Evolutionary conservation across 257 asterid species (phyloP), one percentile per base, ranked within the genome.

Genomic region (Nicotiana knightiana): DNA sequence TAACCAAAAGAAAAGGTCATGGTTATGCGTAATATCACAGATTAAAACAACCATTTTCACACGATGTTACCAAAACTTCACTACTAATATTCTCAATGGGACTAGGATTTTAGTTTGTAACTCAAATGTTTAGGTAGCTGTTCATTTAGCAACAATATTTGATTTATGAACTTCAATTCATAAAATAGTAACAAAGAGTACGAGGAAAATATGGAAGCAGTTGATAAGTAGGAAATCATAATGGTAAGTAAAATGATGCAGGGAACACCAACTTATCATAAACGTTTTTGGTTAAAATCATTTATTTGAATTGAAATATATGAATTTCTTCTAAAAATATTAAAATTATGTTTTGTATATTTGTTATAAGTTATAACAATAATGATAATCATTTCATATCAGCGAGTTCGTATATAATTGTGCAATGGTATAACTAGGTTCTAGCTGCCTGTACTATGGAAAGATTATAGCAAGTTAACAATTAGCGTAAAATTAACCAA

Each of bases 1-100:
- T 96, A 92, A 13, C 10, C 61, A 46, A 71, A 71, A 71, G 13
- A 46, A 71, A 46, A 18, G 12, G 35, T 55, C 59, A 12, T 2
- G 13, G 39, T 71, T 71, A 71, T 71, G 12, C 26, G 32, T 3
- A 2, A 18, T 46, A 71, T 24, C 6, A 71, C 37, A 24, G 26
- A 70, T 70, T 46, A 46, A 71, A 71, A 59, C 59, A 12, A 12
- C 13, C 37, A 46, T 43, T 46, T 46, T 30, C 12, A 66, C 39
- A 24, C 13, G 79, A 71, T 2, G 5, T 71, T 46, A 43, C 24
- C 1, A 43, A 46, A 71, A 46, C 18, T 46, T 71, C 24, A 46
- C 61, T 70, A 70, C n/a, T 70, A 10, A 70, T 21, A 43, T 24
- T 39, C 58, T 48, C 58, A 70, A 70, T 5, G 35, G 77, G n/a